A percentile compares a stretch with the other conserved stretches of the same genome.
Evolutionary conservation across 1,284 basidiomycete species (phyloP).

Genomic region (Tremellales sp.): DNA sequence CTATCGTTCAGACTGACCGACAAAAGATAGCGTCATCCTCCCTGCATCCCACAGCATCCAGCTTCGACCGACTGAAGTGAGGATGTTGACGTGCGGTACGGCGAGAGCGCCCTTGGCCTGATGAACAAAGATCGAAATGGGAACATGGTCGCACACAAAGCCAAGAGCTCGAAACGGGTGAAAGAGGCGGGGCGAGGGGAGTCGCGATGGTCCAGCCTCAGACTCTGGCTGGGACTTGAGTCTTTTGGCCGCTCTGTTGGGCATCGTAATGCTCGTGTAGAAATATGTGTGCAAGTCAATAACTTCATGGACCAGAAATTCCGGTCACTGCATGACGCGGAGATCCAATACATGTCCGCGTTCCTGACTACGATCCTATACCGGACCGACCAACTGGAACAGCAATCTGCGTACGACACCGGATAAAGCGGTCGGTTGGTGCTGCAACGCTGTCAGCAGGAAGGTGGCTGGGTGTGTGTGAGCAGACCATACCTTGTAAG

Average conservation of each 20-base stretch:
- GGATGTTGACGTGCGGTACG: constrained; percentile 71
- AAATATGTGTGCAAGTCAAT: no score
- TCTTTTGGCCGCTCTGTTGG: neutral
- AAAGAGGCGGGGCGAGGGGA: constrained; percentile 58
- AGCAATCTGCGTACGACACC: constrained; percentile 79
- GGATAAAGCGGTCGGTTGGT: constrained; percentile 82
- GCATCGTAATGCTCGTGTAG: no score
- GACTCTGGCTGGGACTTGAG: neutral
- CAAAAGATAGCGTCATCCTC: constrained; percentile 87
- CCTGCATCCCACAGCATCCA: constrained; percentile 98
- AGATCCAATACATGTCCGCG: neutral
- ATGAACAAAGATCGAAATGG: constrained; percentile 81
- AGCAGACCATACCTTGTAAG: constrained; percentile 49
- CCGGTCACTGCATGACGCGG: neutral
- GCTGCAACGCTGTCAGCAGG: constrained; percentile 51
- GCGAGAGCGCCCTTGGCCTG: constrained; percentile 81
- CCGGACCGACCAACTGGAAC: constrained; percentile 86
- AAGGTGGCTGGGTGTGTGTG: neutral
- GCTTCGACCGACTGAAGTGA: constrained; percentile 82
- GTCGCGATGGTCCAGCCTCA: neutral
- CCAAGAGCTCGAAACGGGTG: constrained; percentile 93
- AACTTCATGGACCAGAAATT: neutral
- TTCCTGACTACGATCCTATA: constrained; percentile 24
- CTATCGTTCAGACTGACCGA: constrained; percentile 59
- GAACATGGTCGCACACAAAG: constrained; percentile 84